Percentiles rank a stretch among this genome's conserved stretches.
Evolutionary conservation across 257 asterid genomes (phyloP).

Genomic region (Solanum bulbocastanum): DNA sequence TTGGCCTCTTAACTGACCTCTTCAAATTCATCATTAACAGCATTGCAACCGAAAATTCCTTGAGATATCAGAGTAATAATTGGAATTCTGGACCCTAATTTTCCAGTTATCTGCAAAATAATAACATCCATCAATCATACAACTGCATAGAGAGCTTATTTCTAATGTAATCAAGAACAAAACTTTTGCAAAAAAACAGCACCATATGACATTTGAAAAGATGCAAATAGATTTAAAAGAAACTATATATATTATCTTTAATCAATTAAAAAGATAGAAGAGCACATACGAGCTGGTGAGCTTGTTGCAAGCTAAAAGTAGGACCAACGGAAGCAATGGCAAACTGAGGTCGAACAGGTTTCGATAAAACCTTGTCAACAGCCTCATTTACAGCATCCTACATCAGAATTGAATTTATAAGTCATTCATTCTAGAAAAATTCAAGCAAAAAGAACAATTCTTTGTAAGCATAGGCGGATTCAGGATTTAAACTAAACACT

Average conservation of each 20-base stretch:
- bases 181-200: neutral
- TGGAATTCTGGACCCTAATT: constrained; percentile 48
- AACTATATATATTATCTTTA: neutral
- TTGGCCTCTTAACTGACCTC: constrained; percentile 31
- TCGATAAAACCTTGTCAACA: constrained; percentile 47
- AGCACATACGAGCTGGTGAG: constrained; percentile 36
- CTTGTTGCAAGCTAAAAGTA: constrained; percentile 31
- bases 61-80: constrained; percentile 34
- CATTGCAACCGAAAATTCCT: constrained; percentile 66
- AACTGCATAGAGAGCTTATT: neutral
- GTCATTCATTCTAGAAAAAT: neutral
- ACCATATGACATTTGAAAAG: neutral
- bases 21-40: constrained; percentile 32
- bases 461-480: neutral
- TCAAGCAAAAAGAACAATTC: neutral
- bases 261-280: neutral
- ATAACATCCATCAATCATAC: neutral
- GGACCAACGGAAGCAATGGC: constrained; percentile 61
- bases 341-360: constrained; percentile 74
- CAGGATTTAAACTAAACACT: neutral
- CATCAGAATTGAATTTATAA: neutral
- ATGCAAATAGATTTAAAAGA: neutral
- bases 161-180: neutral
- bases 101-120: constrained; percentile 40
- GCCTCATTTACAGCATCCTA: constrained; percentile 78